Evolutionary conservation across 805 yeast species (phyloP).

Genomic region (Millerozyma miso): DNA sequence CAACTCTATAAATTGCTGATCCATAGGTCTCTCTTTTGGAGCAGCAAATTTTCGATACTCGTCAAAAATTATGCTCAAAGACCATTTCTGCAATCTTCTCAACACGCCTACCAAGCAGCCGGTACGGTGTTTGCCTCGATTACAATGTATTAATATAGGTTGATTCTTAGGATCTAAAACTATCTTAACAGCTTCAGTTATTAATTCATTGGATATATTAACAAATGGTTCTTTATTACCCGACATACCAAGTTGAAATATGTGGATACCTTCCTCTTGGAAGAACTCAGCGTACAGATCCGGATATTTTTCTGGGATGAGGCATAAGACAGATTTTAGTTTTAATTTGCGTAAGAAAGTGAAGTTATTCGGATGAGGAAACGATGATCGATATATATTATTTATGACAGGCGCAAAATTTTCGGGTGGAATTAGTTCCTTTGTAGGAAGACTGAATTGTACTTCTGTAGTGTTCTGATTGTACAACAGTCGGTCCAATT

Average conservation of each 20-base stretch:
- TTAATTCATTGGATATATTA: slow-evolving; percentile 58
- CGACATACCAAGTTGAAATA: slow-evolving; percentile 87
- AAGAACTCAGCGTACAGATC: slow-evolving; percentile 65
- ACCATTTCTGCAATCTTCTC: slow-evolving; percentile 86
- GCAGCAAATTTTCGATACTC: slow-evolving; percentile 92
- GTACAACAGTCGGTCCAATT: slow-evolving; percentile 23
- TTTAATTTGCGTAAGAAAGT: slow-evolving; percentile 57
- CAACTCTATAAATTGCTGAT: slow-evolving; percentile 91
- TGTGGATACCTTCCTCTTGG: slow-evolving; percentile 52
- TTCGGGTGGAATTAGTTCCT: slow-evolving; percentile 62
- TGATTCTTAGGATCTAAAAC: slow-evolving; percentile 83
- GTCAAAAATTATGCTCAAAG: slow-evolving; percentile 88
- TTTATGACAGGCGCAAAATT: slow-evolving; percentile 80
- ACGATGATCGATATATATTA: slow-evolving; percentile 79
- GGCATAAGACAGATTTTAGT: slow-evolving; percentile 72
- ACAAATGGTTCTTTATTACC: slow-evolving; percentile 97
- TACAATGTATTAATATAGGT: slow-evolving; percentile 90
- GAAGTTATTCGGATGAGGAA: slow-evolving; percentile 84
- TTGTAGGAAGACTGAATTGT: background rate
- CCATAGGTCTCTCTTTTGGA: slow-evolving; percentile 93
- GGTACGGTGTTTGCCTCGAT: slow-evolving; percentile 94
- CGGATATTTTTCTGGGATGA: slow-evolving; percentile 92
- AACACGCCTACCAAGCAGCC: slow-evolving; percentile 95
- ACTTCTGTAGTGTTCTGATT: background rate
- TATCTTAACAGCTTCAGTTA: slow-evolving; percentile 77